A percentile compares a stretch with the other conserved stretches of the same genome.
These are phyloP conservation scores for Sodiomyces alkalinus DNA, from an alignment of 2,329 filamentous ascomycete species.

Conservation along the genomic window DNA sequence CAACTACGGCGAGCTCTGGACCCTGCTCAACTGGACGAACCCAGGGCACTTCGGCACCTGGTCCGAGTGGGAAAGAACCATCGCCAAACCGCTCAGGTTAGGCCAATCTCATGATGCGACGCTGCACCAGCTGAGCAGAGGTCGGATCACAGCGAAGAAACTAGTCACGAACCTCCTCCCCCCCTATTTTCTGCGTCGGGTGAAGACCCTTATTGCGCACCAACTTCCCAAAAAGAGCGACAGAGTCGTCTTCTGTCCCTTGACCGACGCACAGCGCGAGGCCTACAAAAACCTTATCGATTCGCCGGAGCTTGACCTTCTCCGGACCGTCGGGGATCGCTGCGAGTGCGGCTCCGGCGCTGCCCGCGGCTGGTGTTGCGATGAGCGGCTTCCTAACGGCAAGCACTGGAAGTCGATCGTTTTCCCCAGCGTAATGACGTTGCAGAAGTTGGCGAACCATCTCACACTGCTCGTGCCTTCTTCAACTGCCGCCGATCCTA, in stretches of 20 bases:
- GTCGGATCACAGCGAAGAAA: conserved; percentile 67
- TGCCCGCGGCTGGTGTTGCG: conserved; percentile 72
- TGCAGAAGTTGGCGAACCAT: conserved; percentile 87
- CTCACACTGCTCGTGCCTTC: conserved; percentile 72
- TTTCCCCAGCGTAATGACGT: conserved; percentile 67
- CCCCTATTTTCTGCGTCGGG: conserved; percentile 76
- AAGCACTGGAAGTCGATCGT: conserved; percentile 60
- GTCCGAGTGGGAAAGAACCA: conserved; percentile 61
- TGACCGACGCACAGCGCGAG: conserved; percentile 64
- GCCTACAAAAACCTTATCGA: conserved; percentile 76
- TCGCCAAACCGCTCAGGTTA: conserved; percentile 65
- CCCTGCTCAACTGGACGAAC: conserved; percentile 88
- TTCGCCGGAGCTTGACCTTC: conserved; percentile 51
- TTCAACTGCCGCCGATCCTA: conserved; percentile 32
- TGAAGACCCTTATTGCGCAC: conserved; percentile 83
- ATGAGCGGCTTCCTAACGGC: conserved; percentile 41
- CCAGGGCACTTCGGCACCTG: conserved; percentile 54
- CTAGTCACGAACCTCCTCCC: conserved; percentile 80
- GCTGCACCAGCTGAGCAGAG: conserved; percentile 62
- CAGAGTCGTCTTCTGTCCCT: conserved; percentile 83
- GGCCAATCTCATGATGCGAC: conserved; percentile 92
- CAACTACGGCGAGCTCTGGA: conserved; percentile 95
- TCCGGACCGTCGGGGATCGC: conserved; percentile 49
- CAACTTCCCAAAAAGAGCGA: conserved; percentile 93
- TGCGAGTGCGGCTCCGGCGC: conserved; percentile 58